These are phyloP conservation scores for Iberis pinnata DNA, from an alignment of 345 rosid species.

Conservation along the genomic window DNA sequence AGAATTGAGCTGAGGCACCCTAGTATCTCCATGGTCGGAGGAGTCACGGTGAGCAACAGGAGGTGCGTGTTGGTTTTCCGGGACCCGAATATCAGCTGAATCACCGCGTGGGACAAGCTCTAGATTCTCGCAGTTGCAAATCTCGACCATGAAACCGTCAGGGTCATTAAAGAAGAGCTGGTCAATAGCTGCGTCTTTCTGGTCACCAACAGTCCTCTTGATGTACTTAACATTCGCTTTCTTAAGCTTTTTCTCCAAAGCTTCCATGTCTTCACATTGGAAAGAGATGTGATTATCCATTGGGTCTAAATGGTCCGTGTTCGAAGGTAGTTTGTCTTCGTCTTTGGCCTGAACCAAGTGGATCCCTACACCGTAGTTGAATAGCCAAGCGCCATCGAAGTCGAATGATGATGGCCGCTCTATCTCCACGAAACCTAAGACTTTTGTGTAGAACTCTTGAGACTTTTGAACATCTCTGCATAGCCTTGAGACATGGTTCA, in stretches of 20 bases:
- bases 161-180: constrained; percentile 66
- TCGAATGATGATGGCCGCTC: constrained; percentile 47
- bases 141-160: constrained; percentile 74
- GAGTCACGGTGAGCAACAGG: constrained; percentile 13
- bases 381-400: constrained; percentile 64
- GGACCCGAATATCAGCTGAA: constrained; percentile 18
- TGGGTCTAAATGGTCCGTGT: constrained; percentile 36
- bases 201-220: constrained; percentile 46
- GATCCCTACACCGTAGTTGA: constrained; percentile 66
- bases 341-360: constrained; percentile 52
- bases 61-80: constrained; percentile 26
- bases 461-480: constrained; percentile 53
- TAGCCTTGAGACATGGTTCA: constrained; percentile 63
- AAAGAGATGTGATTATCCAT: constrained; percentile 74
- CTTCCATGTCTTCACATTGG: constrained; percentile 53
- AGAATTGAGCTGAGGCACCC: constrained; percentile 7
- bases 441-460: constrained; percentile 47
- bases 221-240: constrained; percentile 40
- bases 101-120: constrained; percentile 40
- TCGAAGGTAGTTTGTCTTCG: constrained; percentile 37
- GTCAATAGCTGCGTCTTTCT: constrained; percentile 38
- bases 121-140: constrained; percentile 75
- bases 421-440: constrained; percentile 51
- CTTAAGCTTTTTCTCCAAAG: constrained; percentile 42
- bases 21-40: neutral